Base-by-base conservation (phyloP, 2,329 filamentous ascomycete genomes). In the Gyromitra esculenta region DNA sequence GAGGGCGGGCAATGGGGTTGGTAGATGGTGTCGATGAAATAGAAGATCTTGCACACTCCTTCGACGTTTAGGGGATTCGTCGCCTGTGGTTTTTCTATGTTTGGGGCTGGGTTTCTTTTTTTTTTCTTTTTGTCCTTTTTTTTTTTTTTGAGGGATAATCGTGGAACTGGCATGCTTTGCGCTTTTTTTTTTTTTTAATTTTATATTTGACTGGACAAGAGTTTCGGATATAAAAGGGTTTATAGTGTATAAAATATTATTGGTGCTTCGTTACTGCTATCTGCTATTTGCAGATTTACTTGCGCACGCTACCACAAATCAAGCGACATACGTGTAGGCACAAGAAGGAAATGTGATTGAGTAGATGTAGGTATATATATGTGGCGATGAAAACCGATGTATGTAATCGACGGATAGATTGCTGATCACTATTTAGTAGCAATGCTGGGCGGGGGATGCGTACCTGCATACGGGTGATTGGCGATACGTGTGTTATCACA, bases 1-100 rank as follows among this genome's bases (percentile, higher is more conserved):
- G 73, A 37, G 13, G 52, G 41, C 52, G 52, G 45, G n/a, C 57
- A 71, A 39, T 75, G 72, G 72, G 71, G 31, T 13, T 74, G 72
- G 72, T 60, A 57, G 25, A 59, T 18, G n/a, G 15, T 54, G 45
- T 18, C 37, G 43, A 9, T 8, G 43, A 48, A 43, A 18, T 31
- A 15, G 57, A 25, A 50, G 50, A 52, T 63, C 1, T 11, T 54
- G 3, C 43, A 15, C 43, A 43, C 31, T 41, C 31, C n/a, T 56
- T 21, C n/a, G 25, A 21, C 39, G n/a, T 13, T 62, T 50, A 31
- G 13, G 59, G 50, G 13, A 41, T 9, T 48, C 21, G 18, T 31
- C 35, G 25, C 43, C 15, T 15, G 25, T 63, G 35, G 21, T 31
- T 68, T 66, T 62, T 41, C 6, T 18, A 11, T 60, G 25, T 48